Percentiles rank a stretch among this genome's conserved stretches.
Evolutionary conservation across 2,329 filamentous ascomycete genomes (phyloP).

Genomic region (Pseudocercospora cruenta): DNA sequence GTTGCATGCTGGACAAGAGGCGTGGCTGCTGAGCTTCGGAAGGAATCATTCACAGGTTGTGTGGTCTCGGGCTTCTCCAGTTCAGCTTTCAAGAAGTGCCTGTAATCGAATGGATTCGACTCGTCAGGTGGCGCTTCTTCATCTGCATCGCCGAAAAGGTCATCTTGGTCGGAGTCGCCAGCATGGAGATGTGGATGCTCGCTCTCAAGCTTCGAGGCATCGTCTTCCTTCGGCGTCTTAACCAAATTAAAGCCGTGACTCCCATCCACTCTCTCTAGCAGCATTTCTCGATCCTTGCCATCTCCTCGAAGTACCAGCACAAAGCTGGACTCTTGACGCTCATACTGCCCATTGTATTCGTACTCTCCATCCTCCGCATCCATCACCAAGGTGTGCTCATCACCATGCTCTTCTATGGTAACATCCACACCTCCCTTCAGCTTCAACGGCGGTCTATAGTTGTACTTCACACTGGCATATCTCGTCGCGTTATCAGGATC

Average conservation of each 20-base stretch:
- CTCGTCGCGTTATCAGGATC: slow-evolving; percentile 20
- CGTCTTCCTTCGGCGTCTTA: slow-evolving; percentile 66
- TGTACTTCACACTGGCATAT: slow-evolving; percentile 41
- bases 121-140: slow-evolving; percentile 46
- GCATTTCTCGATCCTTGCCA: slow-evolving; percentile 32
- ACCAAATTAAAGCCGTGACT: slow-evolving; percentile 86
- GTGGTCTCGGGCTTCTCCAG: slow-evolving; percentile 32
- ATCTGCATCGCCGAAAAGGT: slow-evolving; percentile 38
- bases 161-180: slow-evolving; percentile 30
- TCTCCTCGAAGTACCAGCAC: slow-evolving; percentile 49
- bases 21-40: slow-evolving; percentile 32
- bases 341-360: slow-evolving; percentile 45
- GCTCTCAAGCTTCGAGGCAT: slow-evolving; percentile 65
- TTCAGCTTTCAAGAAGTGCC: slow-evolving; percentile 48
- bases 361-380: slow-evolving; percentile 38
- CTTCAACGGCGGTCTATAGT: slow-evolving; percentile 48
- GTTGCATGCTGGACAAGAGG: slow-evolving; percentile 23
- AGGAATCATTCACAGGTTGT: slow-evolving; percentile 15
- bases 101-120: slow-evolving; percentile 54
- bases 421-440: slow-evolving; percentile 25
- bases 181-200: slow-evolving; percentile 62
- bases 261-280: slow-evolving; percentile 76
- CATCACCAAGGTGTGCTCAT: slow-evolving; percentile 31
- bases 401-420: slow-evolving; percentile 33
- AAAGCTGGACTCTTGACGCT: slow-evolving; percentile 68